Evolutionary conservation across 257 asterid genomes (phyloP), one percentile per base, ranked within the genome.

Genomic region (Striga asiatica): DNA sequence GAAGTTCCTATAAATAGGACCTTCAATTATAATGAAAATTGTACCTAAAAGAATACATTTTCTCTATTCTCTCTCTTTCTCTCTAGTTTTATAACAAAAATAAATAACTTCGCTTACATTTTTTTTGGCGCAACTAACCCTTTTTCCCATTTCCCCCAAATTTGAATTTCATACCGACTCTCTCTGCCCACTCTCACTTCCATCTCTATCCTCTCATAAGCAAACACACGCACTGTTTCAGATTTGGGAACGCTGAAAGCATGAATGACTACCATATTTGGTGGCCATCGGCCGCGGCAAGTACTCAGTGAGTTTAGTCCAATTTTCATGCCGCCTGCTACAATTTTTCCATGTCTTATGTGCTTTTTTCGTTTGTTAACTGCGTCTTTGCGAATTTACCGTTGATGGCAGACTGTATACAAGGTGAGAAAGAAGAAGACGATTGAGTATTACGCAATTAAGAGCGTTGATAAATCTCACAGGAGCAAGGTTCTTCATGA

Each of bases 371-470:
- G 37, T 23, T 24, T 54, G 25, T 22, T 60, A 17, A 32, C 8
- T 28, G 38, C 29, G 34, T 35, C 43, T 50, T 27, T 21, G 42
- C 39, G 59, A 32, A 29, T 49, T 43, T 55, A 32, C 18, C 14
- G n/a, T 21, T 50, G 68, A 16, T 50, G 6, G 57, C 88, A 92
- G 97, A 84, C 99, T 42, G 99, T 92, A 17, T 92, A 92, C 53
- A 92, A 92, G 76, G 99, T 95, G 34, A 70, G 99, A 41, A 88
- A 82, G 91, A 92, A 92, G 93, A 92, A 88, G 83, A 84, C 94
- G 0, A 82, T 88, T 1, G 94, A 92, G 73, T 88, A 92, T 58
- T 92, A 64, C 56, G 99, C 97, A 8, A 81, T 92, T 42, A 92
- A 92, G 82, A 92, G 99, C 70, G 94, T 92, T 19, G 99, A 92